A percentile compares a stretch with the other conserved stretches of the same genome.
Conservation (phyloP, 768 basidiomycete genomes). For the Boletus speciosus region DNA sequence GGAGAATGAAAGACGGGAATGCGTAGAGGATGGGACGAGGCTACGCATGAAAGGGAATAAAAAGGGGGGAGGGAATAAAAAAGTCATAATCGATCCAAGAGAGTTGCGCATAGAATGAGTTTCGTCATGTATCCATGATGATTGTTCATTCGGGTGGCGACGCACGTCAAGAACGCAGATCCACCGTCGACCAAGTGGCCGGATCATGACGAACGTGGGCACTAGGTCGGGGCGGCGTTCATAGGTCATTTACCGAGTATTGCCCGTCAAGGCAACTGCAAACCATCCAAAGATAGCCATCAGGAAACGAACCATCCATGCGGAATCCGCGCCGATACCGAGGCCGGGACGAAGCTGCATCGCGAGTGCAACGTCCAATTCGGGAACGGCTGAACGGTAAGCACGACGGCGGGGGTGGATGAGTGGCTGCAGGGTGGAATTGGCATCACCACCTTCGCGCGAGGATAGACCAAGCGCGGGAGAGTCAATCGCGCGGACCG, state of each 20-base stretch:
- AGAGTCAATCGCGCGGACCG: constrained; percentile 25
- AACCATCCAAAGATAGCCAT: constrained; percentile 82
- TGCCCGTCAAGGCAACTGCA: constrained; percentile 51
- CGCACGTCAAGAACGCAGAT: no score
- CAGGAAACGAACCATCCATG: constrained; percentile 76
- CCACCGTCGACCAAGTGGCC: no score
- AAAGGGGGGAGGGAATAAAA: no score
- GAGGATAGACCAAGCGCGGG: constrained; percentile 19
- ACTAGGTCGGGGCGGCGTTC: background rate
- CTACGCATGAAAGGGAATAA: no score
- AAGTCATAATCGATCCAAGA: background rate
- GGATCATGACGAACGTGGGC: no score
- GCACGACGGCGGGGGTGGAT: constrained; percentile 23
- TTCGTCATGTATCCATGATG: constrained; percentile 3
- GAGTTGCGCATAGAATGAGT: constrained; percentile 3
- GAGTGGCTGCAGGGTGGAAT: constrained; percentile 10
- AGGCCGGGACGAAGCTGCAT: constrained; percentile 76
- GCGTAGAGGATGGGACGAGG: no score
- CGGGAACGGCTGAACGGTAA: constrained; percentile 43
- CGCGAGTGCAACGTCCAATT: constrained; percentile 64
- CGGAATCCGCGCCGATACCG: constrained; percentile 67
- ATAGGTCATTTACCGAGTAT: constrained; percentile 14
- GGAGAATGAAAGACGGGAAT: no score
- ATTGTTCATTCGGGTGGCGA: background rate
- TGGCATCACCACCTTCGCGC: background rate